These are phyloP conservation scores for Eucommia ulmoides DNA, from an alignment of 257 asterid genomes.

Conservation along the genomic window DNA sequence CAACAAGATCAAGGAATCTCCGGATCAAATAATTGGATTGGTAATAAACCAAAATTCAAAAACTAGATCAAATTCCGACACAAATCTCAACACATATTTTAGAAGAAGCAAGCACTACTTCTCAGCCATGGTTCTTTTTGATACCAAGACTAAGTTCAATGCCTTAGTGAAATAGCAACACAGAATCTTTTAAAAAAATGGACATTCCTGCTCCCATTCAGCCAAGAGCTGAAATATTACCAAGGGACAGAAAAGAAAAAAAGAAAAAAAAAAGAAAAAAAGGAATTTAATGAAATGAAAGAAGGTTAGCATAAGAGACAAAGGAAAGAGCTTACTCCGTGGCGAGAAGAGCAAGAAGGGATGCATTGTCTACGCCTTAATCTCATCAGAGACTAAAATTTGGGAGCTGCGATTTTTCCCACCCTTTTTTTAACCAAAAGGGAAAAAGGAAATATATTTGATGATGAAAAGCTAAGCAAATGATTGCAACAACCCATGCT, in stretches of 20 bases:
- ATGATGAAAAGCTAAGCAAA: conserved; percentile 32
- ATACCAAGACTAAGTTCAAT: background rate
- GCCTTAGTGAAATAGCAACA: background rate
- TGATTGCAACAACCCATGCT: conserved; percentile 59
- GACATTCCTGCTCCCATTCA: background rate
- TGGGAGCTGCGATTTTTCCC: conserved; percentile 19
- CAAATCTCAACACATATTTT: background rate
- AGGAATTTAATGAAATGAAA: conserved; percentile 1
- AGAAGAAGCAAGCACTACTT: background rate
- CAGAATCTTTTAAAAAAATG: background rate
- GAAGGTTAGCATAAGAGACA: conserved; percentile 2
- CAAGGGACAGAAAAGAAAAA: too few species aligned
- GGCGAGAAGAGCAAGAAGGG: conserved; percentile 68
- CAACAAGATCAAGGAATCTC: too few species aligned
- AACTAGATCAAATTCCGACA: background rate
- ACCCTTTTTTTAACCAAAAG: conserved; percentile 19
- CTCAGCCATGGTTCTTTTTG: background rate
- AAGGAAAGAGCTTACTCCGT: conserved; percentile 36
- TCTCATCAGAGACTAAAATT: conserved; percentile 40
- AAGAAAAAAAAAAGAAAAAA: background rate
- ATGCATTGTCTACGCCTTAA: conserved; percentile 58
- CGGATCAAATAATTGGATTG: too few species aligned
- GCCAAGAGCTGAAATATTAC: background rate
- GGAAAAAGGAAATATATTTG: conserved; percentile 15
- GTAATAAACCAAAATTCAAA: too few species aligned